Evolutionary conservation across 225 moss, liverwort and hornwort genomes (phyloP).

Genomic region (Physcomitrium patens): DNA sequence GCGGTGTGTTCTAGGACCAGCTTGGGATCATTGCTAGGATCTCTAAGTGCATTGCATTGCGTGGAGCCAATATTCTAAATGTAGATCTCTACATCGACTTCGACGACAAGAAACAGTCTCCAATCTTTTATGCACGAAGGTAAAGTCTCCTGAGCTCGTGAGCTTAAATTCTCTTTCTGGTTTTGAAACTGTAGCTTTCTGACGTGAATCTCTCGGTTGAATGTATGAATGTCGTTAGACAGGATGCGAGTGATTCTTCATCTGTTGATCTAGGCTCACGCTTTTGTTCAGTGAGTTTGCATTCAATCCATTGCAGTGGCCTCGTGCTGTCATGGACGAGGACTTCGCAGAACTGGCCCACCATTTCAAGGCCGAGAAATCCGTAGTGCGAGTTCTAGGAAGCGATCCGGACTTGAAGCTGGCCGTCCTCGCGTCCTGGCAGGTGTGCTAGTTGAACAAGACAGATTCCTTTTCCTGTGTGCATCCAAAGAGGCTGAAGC

Average conservation of each 20-base stretch:
- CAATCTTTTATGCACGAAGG: constrained; percentile 95
- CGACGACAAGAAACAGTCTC: constrained; percentile 60
- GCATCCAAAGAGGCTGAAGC: constrained; percentile 31
- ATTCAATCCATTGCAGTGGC: constrained; percentile 88
- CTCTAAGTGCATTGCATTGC: constrained; percentile 79
- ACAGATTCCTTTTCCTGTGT: constrained; percentile 19
- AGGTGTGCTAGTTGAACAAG: constrained; percentile 55
- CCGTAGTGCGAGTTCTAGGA: constrained; percentile 77
- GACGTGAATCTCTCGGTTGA: background rate
- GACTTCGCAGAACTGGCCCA: constrained; percentile 71
- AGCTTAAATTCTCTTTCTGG: background rate
- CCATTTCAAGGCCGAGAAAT: constrained; percentile 71
- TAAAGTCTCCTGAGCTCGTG: constrained; percentile 29
- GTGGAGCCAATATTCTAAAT: constrained; percentile 88
- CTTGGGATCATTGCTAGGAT: constrained; percentile 93
- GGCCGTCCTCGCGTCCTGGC: constrained; percentile 90
- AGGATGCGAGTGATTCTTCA: background rate
- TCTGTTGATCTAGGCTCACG: constrained; percentile 10
- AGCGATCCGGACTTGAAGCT: constrained; percentile 78
- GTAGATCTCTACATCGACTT: constrained; percentile 97
- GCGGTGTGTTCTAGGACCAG: constrained; percentile 70
- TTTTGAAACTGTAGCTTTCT: background rate
- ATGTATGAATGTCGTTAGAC: background rate
- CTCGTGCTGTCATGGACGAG: constrained; percentile 79
- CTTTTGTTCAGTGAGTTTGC: constrained; percentile 84